Evolutionary conservation across 345 rosid species (phyloP), one percentile per base, ranked within the genome.

Genomic region (Reutealis trisperma): DNA sequence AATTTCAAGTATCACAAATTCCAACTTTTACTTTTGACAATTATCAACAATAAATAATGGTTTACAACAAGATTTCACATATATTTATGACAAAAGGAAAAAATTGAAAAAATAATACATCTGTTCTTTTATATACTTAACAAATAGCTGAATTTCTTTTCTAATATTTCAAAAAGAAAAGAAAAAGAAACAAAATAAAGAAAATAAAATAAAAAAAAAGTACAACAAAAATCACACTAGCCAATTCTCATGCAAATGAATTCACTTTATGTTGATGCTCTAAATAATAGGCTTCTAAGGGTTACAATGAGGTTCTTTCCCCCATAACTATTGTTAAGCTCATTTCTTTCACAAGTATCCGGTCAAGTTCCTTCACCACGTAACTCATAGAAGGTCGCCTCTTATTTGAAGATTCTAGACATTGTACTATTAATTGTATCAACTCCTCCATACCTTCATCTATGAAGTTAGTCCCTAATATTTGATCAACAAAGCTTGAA

Each of bases 241-340:
- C 78, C 6, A 72, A 4, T 37, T 34, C 64, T 41, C 52, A 68
- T 8, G 51, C 70, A 85, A 80, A 73, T 75, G 47, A 55, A 70
- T 61, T 45, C 3, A 30, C 60, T 67, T n/a, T n/a, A n/a, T n/a
- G n/a, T n/a, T n/a, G n/a, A n/a, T n/a, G n/a, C n/a, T n/a, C n/a
- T n/a, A n/a, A 94, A 94, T 24, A 92, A 86, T 74, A 91, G 97
- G 83, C 98, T 94, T 82, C 98, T 97, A 63, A 89, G 98, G 32
- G 88, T 90, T 82, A 95, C 97, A 1, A 81, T 88, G 97, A 87
- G 70, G 91, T 89, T 78, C 94, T 93, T 87, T 90, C 96, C 64
- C 95, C 94, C 94, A 93, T 90, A 14, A 90, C 85, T 49, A 91
- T 90, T 1, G 96, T 95, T 87, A 90, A 86, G 81, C 83, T 92